phyloP scores from a whole-genome alignment of 2,329 filamentous ascomycete species.

The Ceratocystis alfenasii region DNA sequence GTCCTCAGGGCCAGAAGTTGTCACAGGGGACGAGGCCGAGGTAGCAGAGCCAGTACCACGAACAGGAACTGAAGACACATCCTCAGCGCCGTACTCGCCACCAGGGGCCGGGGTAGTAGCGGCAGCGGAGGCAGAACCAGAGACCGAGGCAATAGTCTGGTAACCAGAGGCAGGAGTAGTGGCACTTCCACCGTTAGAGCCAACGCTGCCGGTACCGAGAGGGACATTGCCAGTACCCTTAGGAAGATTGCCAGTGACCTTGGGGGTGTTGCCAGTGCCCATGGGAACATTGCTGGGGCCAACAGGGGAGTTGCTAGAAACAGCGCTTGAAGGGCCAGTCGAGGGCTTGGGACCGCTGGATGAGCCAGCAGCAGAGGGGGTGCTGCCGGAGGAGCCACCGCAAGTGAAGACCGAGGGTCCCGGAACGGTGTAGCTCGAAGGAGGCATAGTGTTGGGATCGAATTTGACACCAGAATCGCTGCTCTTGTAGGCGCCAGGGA shows the following conservation, averaged over 20 bases:
- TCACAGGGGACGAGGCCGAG: constrained; percentile 1
- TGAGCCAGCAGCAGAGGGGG: not conserved
- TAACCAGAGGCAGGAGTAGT: not conserved
- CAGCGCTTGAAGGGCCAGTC: not conserved
- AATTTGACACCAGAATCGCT: constrained; percentile 27
- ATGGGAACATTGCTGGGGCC: not conserved
- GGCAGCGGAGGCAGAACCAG: not conserved
- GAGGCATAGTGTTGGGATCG: constrained; percentile 26
- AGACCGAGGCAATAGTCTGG: not conserved
- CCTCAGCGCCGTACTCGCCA: constrained; percentile 4
- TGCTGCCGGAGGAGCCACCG: constrained; percentile 24
- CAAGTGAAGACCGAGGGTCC: constrained; percentile 26
- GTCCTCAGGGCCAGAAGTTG: not conserved
- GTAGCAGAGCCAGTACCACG: not conserved
- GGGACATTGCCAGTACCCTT: not conserved
- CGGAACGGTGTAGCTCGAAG: constrained; percentile 26
- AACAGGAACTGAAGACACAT: not conserved
- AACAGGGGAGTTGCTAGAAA: not conserved
- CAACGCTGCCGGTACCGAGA: not conserved
- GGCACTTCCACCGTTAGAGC: not conserved
- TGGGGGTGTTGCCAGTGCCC: not conserved
- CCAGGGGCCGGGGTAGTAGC: not conserved
- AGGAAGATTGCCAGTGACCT: not conserved
- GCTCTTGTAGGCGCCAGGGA: constrained; percentile 28
- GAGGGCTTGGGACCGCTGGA: not conserved